These are phyloP conservation scores for Penicillium janthinellum DNA, from an alignment of 2,329 filamentous ascomycete species.

Conservation along the genomic window DNA sequence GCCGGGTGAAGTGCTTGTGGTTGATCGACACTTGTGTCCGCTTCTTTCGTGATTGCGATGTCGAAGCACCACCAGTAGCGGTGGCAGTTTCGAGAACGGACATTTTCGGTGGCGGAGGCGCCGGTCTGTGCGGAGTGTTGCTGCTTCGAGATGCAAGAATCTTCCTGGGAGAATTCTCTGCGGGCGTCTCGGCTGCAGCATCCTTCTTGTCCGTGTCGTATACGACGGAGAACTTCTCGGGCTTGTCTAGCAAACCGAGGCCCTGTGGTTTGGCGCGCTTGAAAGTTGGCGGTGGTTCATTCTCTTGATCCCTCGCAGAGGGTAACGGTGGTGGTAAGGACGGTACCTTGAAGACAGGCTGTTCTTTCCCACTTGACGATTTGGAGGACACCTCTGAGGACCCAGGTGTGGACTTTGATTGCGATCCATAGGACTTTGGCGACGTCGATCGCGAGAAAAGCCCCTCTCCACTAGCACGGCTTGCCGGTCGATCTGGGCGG, in stretches of 20 bases:
- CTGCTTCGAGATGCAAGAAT: slow-evolving; percentile 57
- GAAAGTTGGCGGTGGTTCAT: slow-evolving; percentile 72
- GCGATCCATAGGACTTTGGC: slow-evolving; percentile 38
- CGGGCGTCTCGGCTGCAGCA: slow-evolving; percentile 47
- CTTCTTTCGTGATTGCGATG: slow-evolving; percentile 72
- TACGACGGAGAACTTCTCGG: slow-evolving; percentile 56
- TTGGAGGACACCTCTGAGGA: slow-evolving; percentile 44
- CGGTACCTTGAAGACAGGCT: slow-evolving; percentile 62
- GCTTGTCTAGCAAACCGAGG: slow-evolving; percentile 59
- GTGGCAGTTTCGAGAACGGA: slow-evolving; percentile 91
- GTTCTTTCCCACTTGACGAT: slow-evolving; percentile 45
- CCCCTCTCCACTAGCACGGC: slow-evolving; percentile 26
- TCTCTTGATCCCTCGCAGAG: slow-evolving; percentile 77
- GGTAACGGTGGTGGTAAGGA: slow-evolving; percentile 62
- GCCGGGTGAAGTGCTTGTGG: slow-evolving; percentile 82
- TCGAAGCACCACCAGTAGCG: slow-evolving; percentile 75
- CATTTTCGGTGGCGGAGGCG: slow-evolving; percentile 91
- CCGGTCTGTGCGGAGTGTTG: slow-evolving; percentile 76
- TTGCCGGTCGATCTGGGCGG: slow-evolving; percentile 27
- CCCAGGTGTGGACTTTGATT: slow-evolving; percentile 45
- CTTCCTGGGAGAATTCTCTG: slow-evolving; percentile 48
- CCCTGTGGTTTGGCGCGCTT: slow-evolving; percentile 61
- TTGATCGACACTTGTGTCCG: slow-evolving; percentile 86
- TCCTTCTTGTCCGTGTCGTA: slow-evolving; percentile 49
- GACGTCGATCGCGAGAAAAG: slow-evolving; percentile 39